phyloP scores from a whole-genome alignment of 176 grass and related monocot genomes.

The Ananas comosus region DNA sequence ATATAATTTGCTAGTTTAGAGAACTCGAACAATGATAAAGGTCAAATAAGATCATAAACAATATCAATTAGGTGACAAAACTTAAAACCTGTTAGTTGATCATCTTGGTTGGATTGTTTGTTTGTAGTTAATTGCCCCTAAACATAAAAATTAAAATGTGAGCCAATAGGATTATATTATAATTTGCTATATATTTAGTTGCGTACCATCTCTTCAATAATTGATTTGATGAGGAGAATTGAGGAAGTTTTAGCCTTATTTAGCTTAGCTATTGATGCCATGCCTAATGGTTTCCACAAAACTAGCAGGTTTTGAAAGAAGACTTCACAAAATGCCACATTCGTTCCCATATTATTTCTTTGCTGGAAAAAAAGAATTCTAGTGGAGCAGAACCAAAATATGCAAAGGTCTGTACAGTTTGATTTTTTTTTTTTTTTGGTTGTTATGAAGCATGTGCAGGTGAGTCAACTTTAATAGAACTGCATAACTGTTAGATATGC shows the following conservation, averaged over 20 bases:
- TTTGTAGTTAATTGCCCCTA: too few relatives aligned
- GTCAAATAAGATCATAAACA: too few relatives aligned
- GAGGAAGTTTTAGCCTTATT: neutral
- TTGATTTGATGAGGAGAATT: neutral
- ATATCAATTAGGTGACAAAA: too few relatives aligned
- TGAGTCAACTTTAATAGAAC: neutral
- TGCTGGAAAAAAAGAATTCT: constrained; percentile 49
- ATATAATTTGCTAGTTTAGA: too few relatives aligned
- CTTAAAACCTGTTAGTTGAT: too few relatives aligned
- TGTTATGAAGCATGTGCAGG: neutral
- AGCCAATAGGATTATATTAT: too few relatives aligned
- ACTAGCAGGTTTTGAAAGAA: constrained; percentile 58
- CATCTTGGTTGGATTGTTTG: too few relatives aligned
- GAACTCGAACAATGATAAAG: too few relatives aligned
- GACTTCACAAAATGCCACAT: constrained; percentile 87
- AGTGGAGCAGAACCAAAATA: constrained; percentile 19
- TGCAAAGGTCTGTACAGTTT: constrained; percentile 46
- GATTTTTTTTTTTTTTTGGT: neutral
- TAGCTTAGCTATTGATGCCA: neutral
- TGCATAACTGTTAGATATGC: neutral
- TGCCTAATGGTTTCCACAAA: constrained; percentile 12
- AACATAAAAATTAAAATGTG: too few relatives aligned
- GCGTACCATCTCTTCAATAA: too few relatives aligned
- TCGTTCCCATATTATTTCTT: constrained; percentile 52
- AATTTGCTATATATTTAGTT: too few relatives aligned